phyloP scores from a whole-genome alignment of 345 rosid species.

The Corchorus olitorius region DNA sequence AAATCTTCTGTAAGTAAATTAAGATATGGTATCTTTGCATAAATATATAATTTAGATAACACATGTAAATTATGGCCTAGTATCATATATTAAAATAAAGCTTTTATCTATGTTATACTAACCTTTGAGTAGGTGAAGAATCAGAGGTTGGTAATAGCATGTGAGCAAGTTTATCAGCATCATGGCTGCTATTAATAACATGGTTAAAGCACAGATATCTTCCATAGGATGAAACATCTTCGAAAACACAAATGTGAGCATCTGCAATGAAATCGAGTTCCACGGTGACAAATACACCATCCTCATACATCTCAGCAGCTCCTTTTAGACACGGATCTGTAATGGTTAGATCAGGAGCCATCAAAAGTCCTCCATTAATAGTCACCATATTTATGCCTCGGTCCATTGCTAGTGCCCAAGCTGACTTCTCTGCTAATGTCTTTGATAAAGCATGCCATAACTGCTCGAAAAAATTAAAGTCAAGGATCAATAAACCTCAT shows the following conservation, averaged over 20 bases:
- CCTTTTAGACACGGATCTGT: conserved; percentile 56
- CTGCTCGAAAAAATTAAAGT: conserved; percentile 29
- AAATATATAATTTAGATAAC: no score
- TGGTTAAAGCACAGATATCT: conserved; percentile 65
- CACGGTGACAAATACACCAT: conserved; percentile 56
- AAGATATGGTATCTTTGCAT: background rate
- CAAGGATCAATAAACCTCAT: background rate
- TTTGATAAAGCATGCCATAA: conserved; percentile 68
- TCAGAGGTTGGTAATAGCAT: conserved; percentile 35
- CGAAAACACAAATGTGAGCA: conserved; percentile 55
- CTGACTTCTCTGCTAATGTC: conserved; percentile 61
- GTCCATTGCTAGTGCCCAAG: conserved; percentile 84
- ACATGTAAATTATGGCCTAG: no score
- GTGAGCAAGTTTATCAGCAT: conserved; percentile 44
- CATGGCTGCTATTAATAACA: conserved; percentile 42
- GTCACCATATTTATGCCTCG: conserved; percentile 62
- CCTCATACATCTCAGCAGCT: conserved; percentile 73
- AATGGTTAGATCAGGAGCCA: conserved; percentile 46
- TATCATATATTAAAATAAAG: no score
- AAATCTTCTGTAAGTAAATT: background rate
- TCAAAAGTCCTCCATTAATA: conserved; percentile 53
- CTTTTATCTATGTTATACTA: background rate
- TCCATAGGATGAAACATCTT: conserved; percentile 55
- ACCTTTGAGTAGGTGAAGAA: conserved; percentile 38
- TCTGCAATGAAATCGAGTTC: conserved; percentile 46